Conservation (phyloP, 2,329 filamentous ascomycete species). For the Scytalidium lignicola region DNA sequence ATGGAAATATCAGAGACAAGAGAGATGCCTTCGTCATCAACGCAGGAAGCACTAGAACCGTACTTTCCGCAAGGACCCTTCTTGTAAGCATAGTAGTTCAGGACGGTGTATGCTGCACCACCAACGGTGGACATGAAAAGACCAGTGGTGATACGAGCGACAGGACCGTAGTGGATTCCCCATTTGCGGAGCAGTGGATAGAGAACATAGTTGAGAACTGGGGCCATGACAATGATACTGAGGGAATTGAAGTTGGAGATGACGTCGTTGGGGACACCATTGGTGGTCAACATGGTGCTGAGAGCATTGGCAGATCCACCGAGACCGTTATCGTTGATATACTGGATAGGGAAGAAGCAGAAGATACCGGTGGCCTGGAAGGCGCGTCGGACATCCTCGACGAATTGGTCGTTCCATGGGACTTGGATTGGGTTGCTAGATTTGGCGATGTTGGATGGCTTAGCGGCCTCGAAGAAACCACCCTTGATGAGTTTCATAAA, state of each 20-base stretch:
- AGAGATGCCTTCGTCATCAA: conserved; percentile 16
- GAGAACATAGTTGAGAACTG: conserved; percentile 60
- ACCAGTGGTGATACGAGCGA: conserved; percentile 66
- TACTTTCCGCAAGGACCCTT: conserved; percentile 50
- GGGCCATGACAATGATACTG: conserved; percentile 68
- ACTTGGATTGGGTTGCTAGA: conserved; percentile 60
- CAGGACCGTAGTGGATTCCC: conserved; percentile 63
- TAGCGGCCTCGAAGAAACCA: conserved; percentile 62
- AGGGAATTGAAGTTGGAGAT: conserved; percentile 73
- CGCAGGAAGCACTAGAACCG: conserved; percentile 27
- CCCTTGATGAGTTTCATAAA: conserved; percentile 53
- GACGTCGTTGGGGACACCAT: conserved; percentile 73
- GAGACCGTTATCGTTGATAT: conserved; percentile 35
- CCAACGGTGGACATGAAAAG: conserved; percentile 60
- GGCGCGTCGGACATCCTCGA: conserved; percentile 70
- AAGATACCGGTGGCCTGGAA: conserved; percentile 67
- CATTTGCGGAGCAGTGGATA: conserved; percentile 63
- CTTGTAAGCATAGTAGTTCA: conserved; percentile 60
- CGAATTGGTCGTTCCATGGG: conserved; percentile 77
- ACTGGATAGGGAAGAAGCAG: conserved; percentile 43
- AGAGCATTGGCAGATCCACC: conserved; percentile 44
- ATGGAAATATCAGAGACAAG: conserved; percentile 36
- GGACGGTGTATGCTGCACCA: conserved; percentile 50
- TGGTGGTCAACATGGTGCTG: conserved; percentile 57
- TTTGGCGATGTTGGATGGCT: conserved; percentile 56